Conservation (phyloP, 139 green algal genomes). For the Chlamydomonas sp. region DNA sequence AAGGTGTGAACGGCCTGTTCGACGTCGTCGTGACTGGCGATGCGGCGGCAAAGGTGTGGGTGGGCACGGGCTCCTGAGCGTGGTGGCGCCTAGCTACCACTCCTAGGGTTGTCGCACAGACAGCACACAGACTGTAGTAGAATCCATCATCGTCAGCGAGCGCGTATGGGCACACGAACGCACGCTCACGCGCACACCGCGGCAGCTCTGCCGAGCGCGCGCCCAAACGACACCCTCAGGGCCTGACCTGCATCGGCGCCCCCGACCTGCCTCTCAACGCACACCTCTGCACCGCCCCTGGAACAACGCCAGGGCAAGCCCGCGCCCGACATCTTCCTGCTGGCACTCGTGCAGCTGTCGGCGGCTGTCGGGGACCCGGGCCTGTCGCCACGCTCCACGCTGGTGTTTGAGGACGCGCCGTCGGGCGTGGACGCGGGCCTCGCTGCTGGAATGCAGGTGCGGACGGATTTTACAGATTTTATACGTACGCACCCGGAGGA, state of each 20-base stretch:
- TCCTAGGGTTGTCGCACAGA: no score
- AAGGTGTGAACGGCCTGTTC: conserved; percentile 64
- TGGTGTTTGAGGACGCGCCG: conserved; percentile 82
- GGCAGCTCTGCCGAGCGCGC: no score
- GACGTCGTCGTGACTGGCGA: conserved; percentile 56
- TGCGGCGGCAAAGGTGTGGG: conserved; percentile 19
- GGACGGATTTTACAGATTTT: no score
- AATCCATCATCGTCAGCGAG: no score
- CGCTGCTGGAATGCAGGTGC: conserved; percentile 62
- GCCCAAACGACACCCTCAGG: no score
- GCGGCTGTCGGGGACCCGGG: neutral
- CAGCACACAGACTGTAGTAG: no score
- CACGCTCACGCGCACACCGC: no score
- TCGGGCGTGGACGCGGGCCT: conserved; percentile 55
- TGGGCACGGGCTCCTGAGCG: no score
- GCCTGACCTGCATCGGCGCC: neutral
- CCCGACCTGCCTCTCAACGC: neutral
- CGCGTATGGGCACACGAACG: no score
- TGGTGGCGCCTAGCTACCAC: no score
- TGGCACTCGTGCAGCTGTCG: conserved; percentile 21
- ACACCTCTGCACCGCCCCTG: neutral
- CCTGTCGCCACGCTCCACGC: neutral
- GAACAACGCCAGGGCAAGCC: conserved; percentile 53
- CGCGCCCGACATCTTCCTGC: conserved; percentile 74
- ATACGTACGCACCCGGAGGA: no score